Evolutionary conservation across 1,139 yeast species (phyloP).

Genomic region (Diutina neorugosa): DNA sequence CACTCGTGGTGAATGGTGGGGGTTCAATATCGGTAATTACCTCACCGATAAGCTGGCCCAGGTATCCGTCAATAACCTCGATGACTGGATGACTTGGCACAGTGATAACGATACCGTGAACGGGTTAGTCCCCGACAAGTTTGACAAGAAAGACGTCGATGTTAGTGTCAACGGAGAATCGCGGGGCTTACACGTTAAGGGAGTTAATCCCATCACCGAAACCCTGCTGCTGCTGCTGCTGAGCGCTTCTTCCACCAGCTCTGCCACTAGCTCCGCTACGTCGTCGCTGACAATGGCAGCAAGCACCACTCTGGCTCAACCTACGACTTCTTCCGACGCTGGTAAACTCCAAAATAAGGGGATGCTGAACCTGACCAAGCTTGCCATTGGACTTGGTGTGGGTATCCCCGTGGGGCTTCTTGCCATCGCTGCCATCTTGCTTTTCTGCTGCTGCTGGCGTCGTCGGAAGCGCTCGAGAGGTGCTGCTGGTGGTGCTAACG

Average conservation of each 20-base stretch:
- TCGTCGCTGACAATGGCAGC: constrained; percentile 14
- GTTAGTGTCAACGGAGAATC: constrained; percentile 8
- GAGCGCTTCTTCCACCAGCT: constrained; percentile 8
- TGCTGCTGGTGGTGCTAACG: background rate
- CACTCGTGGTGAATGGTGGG: constrained; percentile 32
- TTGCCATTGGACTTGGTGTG: constrained; percentile 86
- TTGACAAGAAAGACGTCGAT: constrained; percentile 15
- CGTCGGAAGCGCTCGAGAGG: constrained; percentile 24
- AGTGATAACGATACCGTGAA: constrained; percentile 48
- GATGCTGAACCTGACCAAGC: constrained; percentile 23
- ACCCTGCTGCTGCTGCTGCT: constrained; percentile 7
- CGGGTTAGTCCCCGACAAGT: constrained; percentile 56
- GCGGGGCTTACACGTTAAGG: constrained; percentile 42
- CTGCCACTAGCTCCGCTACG: too few species aligned
- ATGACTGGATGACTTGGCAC: constrained; percentile 58
- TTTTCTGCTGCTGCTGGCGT: constrained; percentile 45
- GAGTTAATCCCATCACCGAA: constrained; percentile 25
- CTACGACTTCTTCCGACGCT: constrained; percentile 13
- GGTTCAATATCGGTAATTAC: constrained; percentile 12
- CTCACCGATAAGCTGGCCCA: constrained; percentile 42
- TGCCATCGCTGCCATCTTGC: constrained; percentile 32
- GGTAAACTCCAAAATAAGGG: constrained; percentile 9
- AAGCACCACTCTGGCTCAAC: too few species aligned
- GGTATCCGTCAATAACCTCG: constrained; percentile 21
- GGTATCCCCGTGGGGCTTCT: constrained; percentile 52